Evolutionary conservation across 495 filamentous ascomycete genomes (phyloP), one percentile per base, ranked within the genome.

Genomic region (Diplogelasinospora grovesii): DNA sequence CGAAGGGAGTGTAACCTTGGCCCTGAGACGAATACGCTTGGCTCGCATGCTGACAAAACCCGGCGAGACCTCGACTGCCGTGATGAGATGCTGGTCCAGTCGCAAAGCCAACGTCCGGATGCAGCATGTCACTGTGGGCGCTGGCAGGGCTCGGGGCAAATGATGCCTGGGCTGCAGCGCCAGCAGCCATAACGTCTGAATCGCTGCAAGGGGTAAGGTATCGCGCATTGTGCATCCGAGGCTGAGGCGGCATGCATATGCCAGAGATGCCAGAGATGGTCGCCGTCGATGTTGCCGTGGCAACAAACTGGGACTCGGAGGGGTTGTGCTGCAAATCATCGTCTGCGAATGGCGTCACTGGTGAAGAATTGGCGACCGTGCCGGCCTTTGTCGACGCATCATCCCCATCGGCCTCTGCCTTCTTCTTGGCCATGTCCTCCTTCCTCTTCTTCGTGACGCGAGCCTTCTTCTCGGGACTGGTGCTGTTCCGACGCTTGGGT

Each of bases 131-230:
- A n/a, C n/a, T n/a, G n/a, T n/a, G n/a, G n/a, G n/a, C n/a, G 42
- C 41, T 48, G 9, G 35, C 19, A 1, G 58, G 56, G 22, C 59
- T 61, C 2, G 54, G 29, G 16, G 50, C n/a, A n/a, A n/a, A n/a
- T 25, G 49, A 60, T 47, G 10, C 24, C 21, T 3, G 53, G 50
- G 2, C 56, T 42, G 5, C n/a, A n/a, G 53, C 24, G 28, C 19
- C 11, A 5, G 52, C 36, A 9, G 43, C 46, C 14, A 59, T 52
- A n/a, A 52, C 32, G 33, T 71, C 69, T 1, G 50, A 54, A 33
- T 73, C 69, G 56, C 62, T 67, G 53, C 56, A 60, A 1, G 69
- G 69, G 0, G 69, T 73, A 20, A 69, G 59, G 3, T 68, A 49
- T 11, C 65, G 51, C 22, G 52, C 30, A 18, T 33, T 18, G n/a